Percentiles rank a stretch among this genome's conserved stretches.
These are phyloP conservation scores for Spiromastix sp. DNA, from an alignment of 2,329 filamentous ascomycete species.

Conservation along the genomic window DNA sequence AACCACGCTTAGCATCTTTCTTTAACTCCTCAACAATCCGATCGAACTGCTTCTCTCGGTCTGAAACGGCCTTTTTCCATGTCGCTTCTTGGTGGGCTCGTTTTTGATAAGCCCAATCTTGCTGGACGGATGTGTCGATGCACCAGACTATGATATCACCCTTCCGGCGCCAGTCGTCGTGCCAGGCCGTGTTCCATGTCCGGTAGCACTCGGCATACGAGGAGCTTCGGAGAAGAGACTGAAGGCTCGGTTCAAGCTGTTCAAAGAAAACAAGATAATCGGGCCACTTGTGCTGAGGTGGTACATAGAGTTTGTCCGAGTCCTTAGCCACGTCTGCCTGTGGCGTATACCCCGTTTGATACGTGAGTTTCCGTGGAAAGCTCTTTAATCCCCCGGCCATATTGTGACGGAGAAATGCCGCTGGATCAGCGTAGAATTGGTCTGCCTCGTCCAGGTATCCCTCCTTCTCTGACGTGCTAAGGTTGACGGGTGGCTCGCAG, in stretches of 20 bases:
- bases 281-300: slow-evolving; percentile 31
- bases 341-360: slow-evolving; percentile 10
- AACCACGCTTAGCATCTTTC: slow-evolving; percentile 13
- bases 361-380: slow-evolving; percentile 24
- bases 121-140: slow-evolving; percentile 27
- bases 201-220: slow-evolving; percentile 49
- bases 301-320: background rate
- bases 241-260: slow-evolving; percentile 43
- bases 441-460: slow-evolving; percentile 83
- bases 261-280: slow-evolving; percentile 46
- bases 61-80: slow-evolving; percentile 14
- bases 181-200: slow-evolving; percentile 51
- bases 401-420: slow-evolving; percentile 45
- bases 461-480: slow-evolving; percentile 49
- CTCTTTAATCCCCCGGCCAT: slow-evolving; percentile 35
- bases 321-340: slow-evolving; percentile 1
- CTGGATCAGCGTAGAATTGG: slow-evolving; percentile 65
- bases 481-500: slow-evolving; percentile 76
- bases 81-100: slow-evolving; percentile 6
- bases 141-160: slow-evolving; percentile 58
- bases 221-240: slow-evolving; percentile 34
- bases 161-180: slow-evolving; percentile 50
- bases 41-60: slow-evolving; percentile 24
- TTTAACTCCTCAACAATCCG: slow-evolving; percentile 24
- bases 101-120: slow-evolving; percentile 23